Evolutionary conservation across 1,284 basidiomycete species (phyloP).

Genomic region (Uromyces viciae-fabae): DNA sequence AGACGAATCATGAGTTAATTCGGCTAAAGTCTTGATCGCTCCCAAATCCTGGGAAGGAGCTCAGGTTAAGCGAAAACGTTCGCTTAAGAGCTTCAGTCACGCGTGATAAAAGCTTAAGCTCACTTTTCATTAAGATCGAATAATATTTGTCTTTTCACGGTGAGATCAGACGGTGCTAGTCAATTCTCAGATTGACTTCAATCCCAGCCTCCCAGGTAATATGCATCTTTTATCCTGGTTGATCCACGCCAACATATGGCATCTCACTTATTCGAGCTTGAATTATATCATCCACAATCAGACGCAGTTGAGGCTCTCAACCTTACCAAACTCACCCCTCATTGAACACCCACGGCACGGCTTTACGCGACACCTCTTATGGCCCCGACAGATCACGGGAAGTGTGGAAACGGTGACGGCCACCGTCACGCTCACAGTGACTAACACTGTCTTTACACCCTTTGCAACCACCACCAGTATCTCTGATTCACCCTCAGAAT

Average conservation of each 20-base stretch:
- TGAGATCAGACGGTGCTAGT: too few species aligned
- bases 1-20: too few species aligned
- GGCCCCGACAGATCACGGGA: slow-evolving; percentile 7
- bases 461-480: not conserved
- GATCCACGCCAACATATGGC: not conserved
- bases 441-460: not conserved
- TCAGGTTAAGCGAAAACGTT: too few species aligned
- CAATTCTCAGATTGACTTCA: too few species aligned
- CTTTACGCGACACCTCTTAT: not conserved
- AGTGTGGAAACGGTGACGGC: slow-evolving; percentile 10
- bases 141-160: too few species aligned
- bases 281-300: not conserved
- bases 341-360: not conserved
- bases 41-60: too few species aligned
- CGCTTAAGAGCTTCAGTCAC: too few species aligned
- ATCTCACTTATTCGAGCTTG: slow-evolving; percentile 1
- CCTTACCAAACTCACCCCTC: not conserved
- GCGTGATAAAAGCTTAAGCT: too few species aligned
- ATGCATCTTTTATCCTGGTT: slow-evolving; percentile 17
- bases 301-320: not conserved
- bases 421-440: slow-evolving; percentile 26
- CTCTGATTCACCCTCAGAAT: not conserved
- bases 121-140: too few species aligned
- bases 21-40: too few species aligned
- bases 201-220: not conserved